These are phyloP conservation scores for Erodium chrysanthum DNA, from an alignment of 441 rosid species.

Conservation along the genomic window DNA sequence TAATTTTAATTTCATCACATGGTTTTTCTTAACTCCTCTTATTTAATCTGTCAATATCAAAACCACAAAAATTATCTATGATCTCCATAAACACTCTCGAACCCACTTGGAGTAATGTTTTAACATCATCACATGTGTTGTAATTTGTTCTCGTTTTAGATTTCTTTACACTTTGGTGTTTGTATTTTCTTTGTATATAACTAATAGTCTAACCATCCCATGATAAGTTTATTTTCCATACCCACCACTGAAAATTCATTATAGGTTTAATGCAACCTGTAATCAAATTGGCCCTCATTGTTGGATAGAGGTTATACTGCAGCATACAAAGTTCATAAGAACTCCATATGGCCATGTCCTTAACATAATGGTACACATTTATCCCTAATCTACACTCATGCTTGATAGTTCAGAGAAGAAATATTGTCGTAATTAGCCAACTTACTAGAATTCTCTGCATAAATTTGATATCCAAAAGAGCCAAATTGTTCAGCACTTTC, in stretches of 20 bases:
- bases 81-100: neutral
- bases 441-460: constrained; percentile 68
- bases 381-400: neutral
- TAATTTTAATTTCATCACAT: neutral
- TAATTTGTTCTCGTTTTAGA: neutral
- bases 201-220: neutral
- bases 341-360: neutral
- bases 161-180: neutral
- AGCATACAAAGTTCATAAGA: neutral
- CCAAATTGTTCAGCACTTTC: constrained; percentile 68
- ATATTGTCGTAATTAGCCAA: constrained; percentile 13
- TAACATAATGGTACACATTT: neutral
- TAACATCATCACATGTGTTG: neutral
- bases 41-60: constrained; percentile 6
- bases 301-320: neutral
- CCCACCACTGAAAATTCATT: neutral
- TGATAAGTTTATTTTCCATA: neutral
- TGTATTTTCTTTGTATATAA: neutral
- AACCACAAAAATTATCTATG: neutral
- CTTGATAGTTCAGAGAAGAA: constrained; percentile 1
- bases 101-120: neutral
- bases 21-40: neutral
- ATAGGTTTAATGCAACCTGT: neutral
- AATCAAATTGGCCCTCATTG: neutral
- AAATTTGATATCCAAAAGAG: constrained; percentile 49